Conservation (phyloP, 164 flowering plant species). For the Magnolia officinalis region DNA sequence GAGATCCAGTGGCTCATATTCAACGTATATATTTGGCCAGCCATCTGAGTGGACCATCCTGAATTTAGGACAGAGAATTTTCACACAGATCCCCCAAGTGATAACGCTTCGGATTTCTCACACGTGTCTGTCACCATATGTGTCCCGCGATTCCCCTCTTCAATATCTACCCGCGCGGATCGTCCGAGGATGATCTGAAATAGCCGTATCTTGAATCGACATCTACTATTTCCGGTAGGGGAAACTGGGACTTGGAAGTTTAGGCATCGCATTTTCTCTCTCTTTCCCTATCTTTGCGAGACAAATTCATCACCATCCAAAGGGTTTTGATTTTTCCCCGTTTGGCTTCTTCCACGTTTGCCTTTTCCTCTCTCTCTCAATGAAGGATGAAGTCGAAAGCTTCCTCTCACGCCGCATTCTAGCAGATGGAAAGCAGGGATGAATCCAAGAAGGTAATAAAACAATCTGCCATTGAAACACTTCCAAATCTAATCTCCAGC, state of each 20-base stretch:
- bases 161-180: neutral
- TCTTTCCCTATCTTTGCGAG: neutral
- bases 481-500: neutral
- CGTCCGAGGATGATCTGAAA: neutral
- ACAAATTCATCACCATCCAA: neutral
- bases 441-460: slow-evolving; percentile 1
- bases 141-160: too few relatives aligned
- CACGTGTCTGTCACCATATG: too few relatives aligned
- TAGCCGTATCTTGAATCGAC: too few relatives aligned
- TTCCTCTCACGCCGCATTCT: neutral
- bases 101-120: too few relatives aligned
- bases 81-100: too few relatives aligned
- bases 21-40: too few relatives aligned
- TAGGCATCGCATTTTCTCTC: too few relatives aligned
- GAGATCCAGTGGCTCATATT: too few relatives aligned
- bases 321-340: neutral
- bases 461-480: neutral
- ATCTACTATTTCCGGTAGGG: too few relatives aligned
- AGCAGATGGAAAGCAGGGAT: slow-evolving; percentile 7
- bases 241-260: too few relatives aligned
- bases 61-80: too few relatives aligned
- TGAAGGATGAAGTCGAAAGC: neutral
- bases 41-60: too few relatives aligned
- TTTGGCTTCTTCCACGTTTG: neutral
- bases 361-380: neutral